phyloP scores from a whole-genome alignment of 2,329 filamentous ascomycete species.

The Xylaria sp. region DNA sequence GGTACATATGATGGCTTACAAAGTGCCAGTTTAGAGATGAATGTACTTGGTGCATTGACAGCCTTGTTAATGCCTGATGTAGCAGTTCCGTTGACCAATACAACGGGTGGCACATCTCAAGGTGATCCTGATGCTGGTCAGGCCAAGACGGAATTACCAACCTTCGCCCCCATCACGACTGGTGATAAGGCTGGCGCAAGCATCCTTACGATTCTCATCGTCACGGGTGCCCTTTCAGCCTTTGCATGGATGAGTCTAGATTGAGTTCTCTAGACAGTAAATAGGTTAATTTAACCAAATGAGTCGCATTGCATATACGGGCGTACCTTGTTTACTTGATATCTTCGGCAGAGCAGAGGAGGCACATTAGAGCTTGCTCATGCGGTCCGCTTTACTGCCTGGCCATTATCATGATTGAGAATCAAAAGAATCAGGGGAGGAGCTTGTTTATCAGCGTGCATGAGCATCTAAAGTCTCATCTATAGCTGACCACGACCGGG shows the following conservation, averaged over 20 bases:
- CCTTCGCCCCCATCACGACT: slow-evolving; percentile 51
- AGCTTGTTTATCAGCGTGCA: not conserved
- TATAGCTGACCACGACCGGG: slow-evolving; percentile 19
- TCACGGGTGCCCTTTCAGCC: slow-evolving; percentile 54
- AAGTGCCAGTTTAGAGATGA: slow-evolving; percentile 68
- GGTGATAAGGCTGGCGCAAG: slow-evolving; percentile 61
- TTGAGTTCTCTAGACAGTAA: slow-evolving; percentile 24
- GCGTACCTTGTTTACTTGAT: not conserved
- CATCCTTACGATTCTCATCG: slow-evolving; percentile 58
- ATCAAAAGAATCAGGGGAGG: not conserved
- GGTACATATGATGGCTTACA: slow-evolving; percentile 54
- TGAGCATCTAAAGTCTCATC: slow-evolving; percentile 29
- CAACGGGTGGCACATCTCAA: slow-evolving; percentile 61
- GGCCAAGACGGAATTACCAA: slow-evolving; percentile 40
- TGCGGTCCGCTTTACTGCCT: not conserved
- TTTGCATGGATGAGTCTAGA: slow-evolving; percentile 63
- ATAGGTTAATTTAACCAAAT: not conserved
- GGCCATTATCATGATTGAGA: not conserved
- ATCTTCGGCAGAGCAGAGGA: not conserved
- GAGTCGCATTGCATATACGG: slow-evolving; percentile 5
- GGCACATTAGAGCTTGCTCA: not conserved
- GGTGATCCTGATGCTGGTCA: slow-evolving; percentile 59
- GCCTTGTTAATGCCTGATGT: slow-evolving; percentile 51
- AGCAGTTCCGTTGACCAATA: slow-evolving; percentile 58
- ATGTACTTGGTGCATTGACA: slow-evolving; percentile 62